phyloP scores from a whole-genome alignment of 306 rosid species.

The Citrullus amarus region DNA sequence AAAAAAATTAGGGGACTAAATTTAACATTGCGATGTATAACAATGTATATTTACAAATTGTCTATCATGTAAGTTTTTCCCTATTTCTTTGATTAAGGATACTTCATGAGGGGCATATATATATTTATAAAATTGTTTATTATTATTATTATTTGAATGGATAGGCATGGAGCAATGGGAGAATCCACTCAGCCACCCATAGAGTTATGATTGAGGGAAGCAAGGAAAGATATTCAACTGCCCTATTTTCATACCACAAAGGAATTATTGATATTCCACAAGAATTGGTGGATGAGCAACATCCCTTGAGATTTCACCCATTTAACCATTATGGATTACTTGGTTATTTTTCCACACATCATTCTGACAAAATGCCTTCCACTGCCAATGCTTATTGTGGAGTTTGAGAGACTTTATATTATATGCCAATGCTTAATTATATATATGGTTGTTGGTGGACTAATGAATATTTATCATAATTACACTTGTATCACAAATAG shows the following conservation, averaged over 20 bases:
- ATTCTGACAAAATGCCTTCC: background rate
- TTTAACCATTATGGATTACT: constrained; percentile 15
- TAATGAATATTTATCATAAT: too few species aligned
- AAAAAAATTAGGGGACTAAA: too few species aligned
- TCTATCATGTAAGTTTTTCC: too few species aligned
- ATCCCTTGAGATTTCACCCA: constrained; percentile 10
- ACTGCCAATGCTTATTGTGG: constrained; percentile 29
- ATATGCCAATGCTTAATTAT: background rate
- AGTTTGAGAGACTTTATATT: background rate
- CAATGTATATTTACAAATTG: too few species aligned
- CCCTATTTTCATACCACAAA: constrained; percentile 10
- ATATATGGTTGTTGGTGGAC: background rate
- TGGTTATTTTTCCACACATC: background rate
- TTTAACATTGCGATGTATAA: too few species aligned
- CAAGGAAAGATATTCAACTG: constrained; percentile 12
- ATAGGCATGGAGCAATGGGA: constrained; percentile 24
- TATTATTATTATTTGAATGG: background rate
- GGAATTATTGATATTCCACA: constrained; percentile 15
- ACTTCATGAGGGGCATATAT: too few species aligned
- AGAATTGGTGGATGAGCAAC: constrained; percentile 13
- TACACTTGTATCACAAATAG: too few species aligned
- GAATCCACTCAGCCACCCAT: constrained; percentile 14
- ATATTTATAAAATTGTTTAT: too few species aligned
- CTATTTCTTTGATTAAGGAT: too few species aligned
- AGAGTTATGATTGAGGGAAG: constrained; percentile 14